Evolutionary conservation across 257 asterid species (phyloP).

Genomic region (Solanum rostratum): DNA sequence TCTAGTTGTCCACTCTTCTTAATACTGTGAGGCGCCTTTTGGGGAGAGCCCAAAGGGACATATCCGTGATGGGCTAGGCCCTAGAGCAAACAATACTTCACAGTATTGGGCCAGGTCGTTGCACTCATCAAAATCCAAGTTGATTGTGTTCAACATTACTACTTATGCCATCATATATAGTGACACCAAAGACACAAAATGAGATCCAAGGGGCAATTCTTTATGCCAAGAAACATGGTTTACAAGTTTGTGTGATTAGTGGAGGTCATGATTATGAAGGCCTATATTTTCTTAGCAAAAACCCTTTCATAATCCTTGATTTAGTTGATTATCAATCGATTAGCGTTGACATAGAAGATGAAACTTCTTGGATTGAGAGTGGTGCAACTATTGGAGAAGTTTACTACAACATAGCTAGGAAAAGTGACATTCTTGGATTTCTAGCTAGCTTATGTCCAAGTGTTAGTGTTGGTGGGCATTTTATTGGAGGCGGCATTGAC

Average conservation of each 20-base stretch:
- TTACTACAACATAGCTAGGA: conserved; percentile 6
- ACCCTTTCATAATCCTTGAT: conserved; percentile 8
- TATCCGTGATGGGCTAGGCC: no score
- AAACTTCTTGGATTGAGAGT: conserved; percentile 17
- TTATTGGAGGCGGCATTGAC: no score
- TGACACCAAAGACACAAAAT: no score
- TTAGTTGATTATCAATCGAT: background rate
- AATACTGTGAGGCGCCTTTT: no score
- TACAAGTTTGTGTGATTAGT: conserved; percentile 14
- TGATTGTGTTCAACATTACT: no score
- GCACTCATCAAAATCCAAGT: no score
- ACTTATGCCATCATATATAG: no score
- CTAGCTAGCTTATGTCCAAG: conserved; percentile 19
- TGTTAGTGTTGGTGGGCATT: background rate
- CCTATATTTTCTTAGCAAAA: conserved; percentile 4
- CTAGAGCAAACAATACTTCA: no score
- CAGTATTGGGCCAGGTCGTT: no score
- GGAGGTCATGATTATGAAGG: conserved; percentile 31
- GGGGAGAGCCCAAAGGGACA: no score
- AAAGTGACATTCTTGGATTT: conserved; percentile 6
- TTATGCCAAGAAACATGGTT: conserved; percentile 2
- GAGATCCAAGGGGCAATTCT: conserved; percentile 10
- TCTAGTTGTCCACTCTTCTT: no score
- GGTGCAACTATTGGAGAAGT: background rate
- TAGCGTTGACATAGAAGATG: conserved; percentile 7